Evolutionary conservation across 192 early-diverging fungal species (phyloP).

Genomic region (Phlyctochytrium planicorne): DNA sequence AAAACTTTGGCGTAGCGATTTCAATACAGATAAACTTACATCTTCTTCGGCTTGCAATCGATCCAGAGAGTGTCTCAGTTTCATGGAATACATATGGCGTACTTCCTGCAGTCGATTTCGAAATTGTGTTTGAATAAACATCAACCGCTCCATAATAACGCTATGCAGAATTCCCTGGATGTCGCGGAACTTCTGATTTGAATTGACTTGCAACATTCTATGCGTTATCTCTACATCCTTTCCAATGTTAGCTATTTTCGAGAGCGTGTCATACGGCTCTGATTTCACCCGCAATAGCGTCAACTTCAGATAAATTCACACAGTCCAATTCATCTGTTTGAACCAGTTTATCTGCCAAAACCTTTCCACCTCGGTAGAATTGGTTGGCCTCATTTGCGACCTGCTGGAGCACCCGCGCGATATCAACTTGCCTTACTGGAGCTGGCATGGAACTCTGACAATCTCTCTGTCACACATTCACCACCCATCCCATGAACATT

Average conservation of each 20-base stretch:
- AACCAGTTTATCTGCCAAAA: background rate
- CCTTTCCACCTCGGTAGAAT: background rate
- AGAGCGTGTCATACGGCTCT: background rate
- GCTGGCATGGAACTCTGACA: background rate
- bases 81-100: background rate
- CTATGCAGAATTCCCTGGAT: slow-evolving; percentile 13
- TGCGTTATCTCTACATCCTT: slow-evolving; percentile 18
- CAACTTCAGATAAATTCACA: background rate
- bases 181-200: slow-evolving; percentile 13
- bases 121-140: slow-evolving; percentile 8
- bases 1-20: no score
- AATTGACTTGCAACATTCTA: slow-evolving; percentile 13
- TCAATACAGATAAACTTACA: no score
- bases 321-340: slow-evolving; percentile 1
- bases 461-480: background rate
- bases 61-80: slow-evolving; percentile 1
- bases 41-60: slow-evolving; percentile 2
- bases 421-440: background rate
- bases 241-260: background rate
- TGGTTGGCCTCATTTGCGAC: background rate
- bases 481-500: slow-evolving; percentile 37
- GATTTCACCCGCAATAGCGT: background rate
- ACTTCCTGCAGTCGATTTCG: background rate
- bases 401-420: background rate
- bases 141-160: slow-evolving; percentile 11